These are phyloP conservation scores for Ulmus americana DNA, from an alignment of 331 rosid genomes.

Conservation along the genomic window DNA sequence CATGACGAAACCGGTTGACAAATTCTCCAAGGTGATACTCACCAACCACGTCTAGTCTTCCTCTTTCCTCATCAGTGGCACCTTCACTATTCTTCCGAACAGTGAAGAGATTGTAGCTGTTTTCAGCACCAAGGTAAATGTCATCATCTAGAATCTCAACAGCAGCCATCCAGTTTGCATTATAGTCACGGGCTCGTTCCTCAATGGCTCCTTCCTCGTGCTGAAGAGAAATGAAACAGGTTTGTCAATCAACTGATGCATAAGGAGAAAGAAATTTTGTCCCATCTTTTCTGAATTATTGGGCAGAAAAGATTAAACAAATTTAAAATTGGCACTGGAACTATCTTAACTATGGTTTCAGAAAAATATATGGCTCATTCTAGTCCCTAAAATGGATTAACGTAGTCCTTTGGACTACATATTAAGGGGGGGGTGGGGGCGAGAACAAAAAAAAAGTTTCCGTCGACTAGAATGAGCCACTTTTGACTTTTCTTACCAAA, in stretches of 20 bases:
- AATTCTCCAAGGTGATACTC: constrained; percentile 96
- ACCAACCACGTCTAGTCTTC: constrained; percentile 79
- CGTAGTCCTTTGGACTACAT: too few species aligned
- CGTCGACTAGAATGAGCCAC: too few species aligned
- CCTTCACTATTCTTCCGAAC: constrained; percentile 91
- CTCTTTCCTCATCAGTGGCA: constrained; percentile 83
- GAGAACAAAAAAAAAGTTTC: too few species aligned
- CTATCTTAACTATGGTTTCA: too few species aligned
- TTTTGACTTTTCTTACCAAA: too few species aligned
- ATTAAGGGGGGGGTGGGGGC: too few species aligned
- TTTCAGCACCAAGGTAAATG: constrained; percentile 84
- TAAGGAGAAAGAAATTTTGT: too few species aligned
- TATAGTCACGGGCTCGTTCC: constrained; percentile 89
- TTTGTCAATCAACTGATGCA: not conserved
- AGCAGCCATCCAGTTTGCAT: constrained; percentile 95
- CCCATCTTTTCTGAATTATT: too few species aligned
- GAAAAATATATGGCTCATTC: too few species aligned
- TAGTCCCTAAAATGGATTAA: too few species aligned
- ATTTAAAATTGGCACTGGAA: too few species aligned
- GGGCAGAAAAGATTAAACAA: too few species aligned
- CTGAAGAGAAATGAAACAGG: constrained; percentile 26
- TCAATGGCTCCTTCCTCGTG: constrained; percentile 93
- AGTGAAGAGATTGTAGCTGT: constrained; percentile 70
- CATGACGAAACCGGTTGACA: constrained; percentile 65
- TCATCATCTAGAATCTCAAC: constrained; percentile 96